A percentile compares a stretch with the other conserved stretches of the same genome.
These are phyloP conservation scores for Cyberlindnera americana DNA, from an alignment of 805 yeast genomes.

Conservation along the genomic window DNA sequence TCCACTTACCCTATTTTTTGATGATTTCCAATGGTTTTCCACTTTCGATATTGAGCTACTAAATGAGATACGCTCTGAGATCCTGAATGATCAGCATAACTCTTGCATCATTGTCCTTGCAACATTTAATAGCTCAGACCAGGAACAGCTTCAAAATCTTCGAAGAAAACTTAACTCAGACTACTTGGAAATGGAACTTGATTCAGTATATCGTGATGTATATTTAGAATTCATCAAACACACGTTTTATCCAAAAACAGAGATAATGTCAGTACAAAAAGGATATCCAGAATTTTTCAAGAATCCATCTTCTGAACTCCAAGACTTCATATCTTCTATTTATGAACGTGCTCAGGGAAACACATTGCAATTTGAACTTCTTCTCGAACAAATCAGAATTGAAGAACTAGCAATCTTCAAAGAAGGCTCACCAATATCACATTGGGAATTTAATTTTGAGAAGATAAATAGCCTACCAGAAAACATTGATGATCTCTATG, in stretches of 20 bases:
- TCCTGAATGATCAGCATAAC: slow-evolving; percentile 21
- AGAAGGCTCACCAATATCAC: background rate
- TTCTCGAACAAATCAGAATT: slow-evolving; percentile 2
- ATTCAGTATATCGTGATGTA: background rate
- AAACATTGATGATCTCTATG: slow-evolving; percentile 16
- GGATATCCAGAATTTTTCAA: slow-evolving; percentile 7
- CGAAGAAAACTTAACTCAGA: slow-evolving; percentile 21
- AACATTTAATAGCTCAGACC: slow-evolving; percentile 19
- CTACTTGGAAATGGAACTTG: slow-evolving; percentile 17
- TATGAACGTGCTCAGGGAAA: background rate
- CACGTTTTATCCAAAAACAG: slow-evolving; percentile 4
- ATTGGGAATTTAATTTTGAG: background rate
- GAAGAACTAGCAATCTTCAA: background rate
- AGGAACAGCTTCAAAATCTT: slow-evolving; percentile 11
- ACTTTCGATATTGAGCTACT: slow-evolving; percentile 27
- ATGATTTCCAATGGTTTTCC: slow-evolving; percentile 45
- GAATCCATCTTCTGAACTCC: too few relatives aligned
- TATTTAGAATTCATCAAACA: background rate
- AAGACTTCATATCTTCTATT: too few relatives aligned
- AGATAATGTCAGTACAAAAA: slow-evolving; percentile 2
- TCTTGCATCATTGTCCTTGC: slow-evolving; percentile 28
- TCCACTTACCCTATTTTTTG: slow-evolving; percentile 44
- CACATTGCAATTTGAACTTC: slow-evolving; percentile 1
- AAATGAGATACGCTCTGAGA: slow-evolving; percentile 27
- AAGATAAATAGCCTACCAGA: background rate